These are phyloP conservation scores for Angomonas ambiguus DNA, from an alignment of 208 protist species.

Conservation along the genomic window DNA sequence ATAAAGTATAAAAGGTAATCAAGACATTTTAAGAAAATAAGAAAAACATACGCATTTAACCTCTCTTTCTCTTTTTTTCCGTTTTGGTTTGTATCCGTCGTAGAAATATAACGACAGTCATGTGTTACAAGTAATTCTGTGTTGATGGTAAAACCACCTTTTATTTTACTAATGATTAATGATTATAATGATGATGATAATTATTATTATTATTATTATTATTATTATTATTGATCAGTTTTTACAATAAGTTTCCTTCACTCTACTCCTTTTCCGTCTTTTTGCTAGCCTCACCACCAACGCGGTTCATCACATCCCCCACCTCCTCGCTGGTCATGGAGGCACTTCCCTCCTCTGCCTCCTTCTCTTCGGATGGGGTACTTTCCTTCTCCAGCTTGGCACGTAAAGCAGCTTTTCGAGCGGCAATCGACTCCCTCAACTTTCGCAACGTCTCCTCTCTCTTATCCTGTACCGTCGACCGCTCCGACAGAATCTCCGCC, in stretches of 20 bases:
- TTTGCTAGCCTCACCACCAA: too few relatives aligned
- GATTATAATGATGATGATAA: too few relatives aligned
- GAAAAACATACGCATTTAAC: too few relatives aligned
- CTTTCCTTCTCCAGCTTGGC: slow-evolving; percentile 42
- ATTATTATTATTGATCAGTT: neutral
- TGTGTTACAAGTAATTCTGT: neutral
- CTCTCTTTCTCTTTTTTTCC: too few relatives aligned
- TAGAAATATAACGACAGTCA: neutral
- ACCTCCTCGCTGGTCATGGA: slow-evolving; percentile 20
- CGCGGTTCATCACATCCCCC: slow-evolving; percentile 30
- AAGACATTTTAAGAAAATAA: neutral
- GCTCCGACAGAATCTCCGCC: slow-evolving; percentile 58
- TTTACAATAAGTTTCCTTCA: too few relatives aligned
- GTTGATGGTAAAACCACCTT: too few relatives aligned
- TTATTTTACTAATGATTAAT: too few relatives aligned
- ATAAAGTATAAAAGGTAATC: neutral
- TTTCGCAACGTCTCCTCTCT: slow-evolving; percentile 70
- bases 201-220: neutral
- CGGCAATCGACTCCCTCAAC: slow-evolving; percentile 72
- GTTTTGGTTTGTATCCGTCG: too few relatives aligned
- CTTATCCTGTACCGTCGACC: slow-evolving; percentile 44
- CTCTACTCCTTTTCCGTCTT: too few relatives aligned
- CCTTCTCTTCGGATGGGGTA: slow-evolving; percentile 7
- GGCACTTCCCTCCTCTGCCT: neutral
- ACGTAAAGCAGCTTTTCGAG: slow-evolving; percentile 71